Evolutionary conservation across 1,139 yeast species (phyloP).

Genomic region (Taiozyma sp.): DNA sequence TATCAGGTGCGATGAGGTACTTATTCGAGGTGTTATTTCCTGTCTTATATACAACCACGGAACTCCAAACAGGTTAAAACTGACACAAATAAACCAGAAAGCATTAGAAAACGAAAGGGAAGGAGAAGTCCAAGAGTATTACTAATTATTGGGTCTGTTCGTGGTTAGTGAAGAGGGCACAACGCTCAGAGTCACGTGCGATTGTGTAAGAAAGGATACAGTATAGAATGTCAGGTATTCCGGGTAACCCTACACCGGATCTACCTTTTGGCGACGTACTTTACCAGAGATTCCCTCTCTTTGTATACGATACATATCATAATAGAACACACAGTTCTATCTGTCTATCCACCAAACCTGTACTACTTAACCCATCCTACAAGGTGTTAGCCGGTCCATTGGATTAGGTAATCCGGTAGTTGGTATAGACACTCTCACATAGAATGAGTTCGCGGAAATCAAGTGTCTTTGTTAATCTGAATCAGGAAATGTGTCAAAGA

Average conservation of each 20-base stretch:
- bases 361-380: no score
- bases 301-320: no score
- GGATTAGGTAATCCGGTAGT: no score
- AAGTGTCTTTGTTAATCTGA: neutral
- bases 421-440: no score
- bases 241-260: no score
- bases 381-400: no score
- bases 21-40: neutral
- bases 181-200: conserved; percentile 5
- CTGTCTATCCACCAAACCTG: no score
- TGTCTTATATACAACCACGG: neutral
- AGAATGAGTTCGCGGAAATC: no score
- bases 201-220: neutral
- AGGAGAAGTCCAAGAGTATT: neutral
- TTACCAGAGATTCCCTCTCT: no score
- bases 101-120: neutral
- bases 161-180: neutral
- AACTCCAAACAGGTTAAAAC: neutral
- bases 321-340: no score
- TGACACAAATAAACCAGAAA: neutral
- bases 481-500: neutral
- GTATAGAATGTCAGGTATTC: no score
- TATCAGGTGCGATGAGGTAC: neutral
- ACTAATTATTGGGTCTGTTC: neutral
- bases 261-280: no score